Evolutionary conservation across 1,284 basidiomycete genomes (phyloP), one percentile per base, ranked within the genome.

Genomic region (Leccinum pseudoinsigne): DNA sequence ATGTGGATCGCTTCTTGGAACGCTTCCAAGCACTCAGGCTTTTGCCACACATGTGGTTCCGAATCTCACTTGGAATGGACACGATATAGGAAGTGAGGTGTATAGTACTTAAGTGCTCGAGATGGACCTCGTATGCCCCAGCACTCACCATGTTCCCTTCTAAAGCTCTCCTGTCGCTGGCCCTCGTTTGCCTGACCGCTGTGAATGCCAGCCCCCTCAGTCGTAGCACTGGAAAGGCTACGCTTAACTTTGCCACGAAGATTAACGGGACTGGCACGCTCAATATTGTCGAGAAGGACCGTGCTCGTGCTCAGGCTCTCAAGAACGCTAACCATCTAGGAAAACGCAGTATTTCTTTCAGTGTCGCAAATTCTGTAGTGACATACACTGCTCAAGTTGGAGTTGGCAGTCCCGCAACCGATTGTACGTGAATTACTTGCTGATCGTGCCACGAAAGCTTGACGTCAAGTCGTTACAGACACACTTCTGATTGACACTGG

Each of bases 371-470:
- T 16, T 28, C 50, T 9, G 61, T 21, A 58, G 72, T 78, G 28
- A 73, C 70, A 50, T 81, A 80, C 69, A 73, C 72, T 4, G 72
- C 76, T 11, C 66, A 73, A 4, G 77, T 79, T 59, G 81, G 80
- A 45, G 74, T 84, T 23, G 83, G 82, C 14, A 74, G 60, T 55
- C 81, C 82, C 14, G 67, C 82, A 3, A 80, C 77, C 5, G 42
- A 78, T n/a, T 82, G 82, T 77, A 76, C 67, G 62, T 76, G 71
- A 2, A 9, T 54, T 21, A 3, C 9, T 58, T n/a, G 12, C 14
- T 1, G 47, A 45, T 40, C 26, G 5, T 12, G 10, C 18, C 26
- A 7, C 12, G 7, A 42, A 12, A 10, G 2, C 8, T 42, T 42
- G 16, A 42, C 1, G 42, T 36, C 56, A n/a, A 51, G 11, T 16